These are phyloP conservation scores for Tulasnella sp. DNA, from an alignment of 768 basidiomycete species.

Conservation along the genomic window DNA sequence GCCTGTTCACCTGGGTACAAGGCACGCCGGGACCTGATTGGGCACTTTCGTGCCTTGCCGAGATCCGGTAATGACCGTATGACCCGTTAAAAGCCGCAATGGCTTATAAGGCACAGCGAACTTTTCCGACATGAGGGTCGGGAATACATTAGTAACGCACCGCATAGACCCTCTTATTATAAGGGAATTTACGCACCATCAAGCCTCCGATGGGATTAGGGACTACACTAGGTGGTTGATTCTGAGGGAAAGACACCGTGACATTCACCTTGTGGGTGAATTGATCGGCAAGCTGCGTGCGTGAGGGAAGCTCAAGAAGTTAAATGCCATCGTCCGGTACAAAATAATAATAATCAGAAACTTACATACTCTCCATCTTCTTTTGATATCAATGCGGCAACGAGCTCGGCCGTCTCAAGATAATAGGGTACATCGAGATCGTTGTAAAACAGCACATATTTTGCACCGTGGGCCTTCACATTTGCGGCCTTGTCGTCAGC, in stretches of 20 bases:
- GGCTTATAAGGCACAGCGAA: too few relatives aligned
- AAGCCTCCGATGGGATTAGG: constrained; percentile 34
- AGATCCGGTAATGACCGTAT: too few relatives aligned
- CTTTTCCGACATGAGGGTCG: background rate
- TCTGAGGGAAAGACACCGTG: constrained; percentile 19
- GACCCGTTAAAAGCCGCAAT: too few relatives aligned
- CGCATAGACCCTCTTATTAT: background rate
- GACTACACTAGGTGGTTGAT: background rate
- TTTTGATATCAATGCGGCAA: constrained; percentile 49
- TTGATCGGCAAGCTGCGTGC: background rate
- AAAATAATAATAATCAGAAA: background rate
- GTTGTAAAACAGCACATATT: constrained; percentile 45
- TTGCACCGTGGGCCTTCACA: constrained; percentile 52
- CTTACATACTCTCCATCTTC: constrained; percentile 44
- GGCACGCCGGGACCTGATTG: too few relatives aligned
- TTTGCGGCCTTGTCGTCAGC: constrained; percentile 49
- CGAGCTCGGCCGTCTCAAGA: constrained; percentile 34
- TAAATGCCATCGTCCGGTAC: background rate
- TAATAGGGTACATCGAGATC: constrained; percentile 42
- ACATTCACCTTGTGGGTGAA: background rate
- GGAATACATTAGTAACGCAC: too few relatives aligned
- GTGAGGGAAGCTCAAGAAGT: background rate
- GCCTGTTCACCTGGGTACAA: too few relatives aligned
- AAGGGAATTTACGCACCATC: constrained; percentile 6
- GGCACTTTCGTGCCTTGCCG: too few relatives aligned